Conservation (phyloP, 2,329 filamentous ascomycete genomes). For the Verticillium nubilum region DNA sequence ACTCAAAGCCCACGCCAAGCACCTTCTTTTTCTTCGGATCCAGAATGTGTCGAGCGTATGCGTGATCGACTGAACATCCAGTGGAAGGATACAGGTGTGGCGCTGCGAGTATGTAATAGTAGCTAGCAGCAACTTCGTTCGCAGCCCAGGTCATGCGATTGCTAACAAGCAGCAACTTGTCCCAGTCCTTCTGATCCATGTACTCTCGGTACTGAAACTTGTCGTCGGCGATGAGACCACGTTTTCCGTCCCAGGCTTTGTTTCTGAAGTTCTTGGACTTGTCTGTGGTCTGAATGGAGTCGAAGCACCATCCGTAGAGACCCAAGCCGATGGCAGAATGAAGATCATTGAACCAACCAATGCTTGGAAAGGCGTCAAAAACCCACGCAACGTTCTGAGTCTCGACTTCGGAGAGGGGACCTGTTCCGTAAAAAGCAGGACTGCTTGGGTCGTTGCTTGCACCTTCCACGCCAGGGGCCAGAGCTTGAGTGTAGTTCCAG, state of each 20-base stretch:
- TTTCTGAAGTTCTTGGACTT: constrained; percentile 40
- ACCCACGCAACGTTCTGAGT: constrained; percentile 42
- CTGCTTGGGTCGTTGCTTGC: constrained; percentile 31
- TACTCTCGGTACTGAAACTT: constrained; percentile 27
- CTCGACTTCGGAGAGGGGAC: constrained; percentile 42
- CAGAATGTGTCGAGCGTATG: neutral
- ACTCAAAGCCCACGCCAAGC: neutral
- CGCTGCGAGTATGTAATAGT: neutral
- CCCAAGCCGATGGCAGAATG: constrained; percentile 42
- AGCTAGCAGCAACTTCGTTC: neutral
- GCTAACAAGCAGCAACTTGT: neutral
- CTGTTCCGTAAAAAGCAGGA: constrained; percentile 38
- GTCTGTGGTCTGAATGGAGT: constrained; percentile 35
- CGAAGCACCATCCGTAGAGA: constrained; percentile 45
- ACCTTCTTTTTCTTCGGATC: constrained; percentile 3
- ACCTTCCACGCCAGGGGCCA: constrained; percentile 18
- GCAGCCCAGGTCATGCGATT: neutral
- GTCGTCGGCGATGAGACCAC: constrained; percentile 32
- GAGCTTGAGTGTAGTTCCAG: constrained; percentile 44
- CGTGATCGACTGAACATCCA: neutral
- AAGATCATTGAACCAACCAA: constrained; percentile 46
- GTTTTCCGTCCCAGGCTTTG: constrained; percentile 36
- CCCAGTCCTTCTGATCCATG: constrained; percentile 13
- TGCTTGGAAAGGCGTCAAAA: constrained; percentile 37
- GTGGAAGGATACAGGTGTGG: neutral